A percentile compares a stretch with the other conserved stretches of the same genome.
These are phyloP conservation scores for Camelina laxa DNA, from an alignment of 345 rosid genomes.

Conservation along the genomic window DNA sequence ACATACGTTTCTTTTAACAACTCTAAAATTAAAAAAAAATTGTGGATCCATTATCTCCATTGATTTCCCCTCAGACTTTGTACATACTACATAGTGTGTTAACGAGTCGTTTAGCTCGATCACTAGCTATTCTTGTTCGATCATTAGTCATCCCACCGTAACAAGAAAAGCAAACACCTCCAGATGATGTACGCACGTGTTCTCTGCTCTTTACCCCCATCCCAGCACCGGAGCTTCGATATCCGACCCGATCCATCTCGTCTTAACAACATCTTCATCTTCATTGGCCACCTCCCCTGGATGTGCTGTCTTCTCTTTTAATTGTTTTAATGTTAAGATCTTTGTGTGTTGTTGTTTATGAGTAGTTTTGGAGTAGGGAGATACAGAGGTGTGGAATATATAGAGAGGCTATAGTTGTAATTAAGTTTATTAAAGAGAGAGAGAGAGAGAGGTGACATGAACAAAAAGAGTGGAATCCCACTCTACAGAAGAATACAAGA, in stretches of 20 bases:
- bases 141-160: constrained; percentile 51
- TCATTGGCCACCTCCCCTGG: constrained; percentile 7
- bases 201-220: constrained; percentile 64
- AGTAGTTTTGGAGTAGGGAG: constrained; percentile 28
- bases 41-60: constrained; percentile 4
- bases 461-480: constrained; percentile 37
- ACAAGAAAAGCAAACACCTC: constrained; percentile 76
- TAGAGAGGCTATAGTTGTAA: constrained; percentile 33
- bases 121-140: constrained; percentile 29
- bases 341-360: background rate
- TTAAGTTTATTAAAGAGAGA: background rate
- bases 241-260: constrained; percentile 31
- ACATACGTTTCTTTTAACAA: constrained; percentile 6
- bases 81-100: constrained; percentile 24
- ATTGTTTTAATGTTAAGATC: background rate
- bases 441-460: constrained; percentile 34
- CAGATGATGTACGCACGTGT: constrained; percentile 73
- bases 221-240: constrained; percentile 51
- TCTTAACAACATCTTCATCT: constrained; percentile 31
- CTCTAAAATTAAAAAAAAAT: background rate
- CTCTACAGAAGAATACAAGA: constrained; percentile 30
- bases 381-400: constrained; percentile 31
- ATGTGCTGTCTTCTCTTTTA: background rate
- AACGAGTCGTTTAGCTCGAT: constrained; percentile 4
- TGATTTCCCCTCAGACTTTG: constrained; percentile 1